Evolutionary conservation across 768 basidiomycete genomes (phyloP).

Genomic region (Sarcodon sp.): DNA sequence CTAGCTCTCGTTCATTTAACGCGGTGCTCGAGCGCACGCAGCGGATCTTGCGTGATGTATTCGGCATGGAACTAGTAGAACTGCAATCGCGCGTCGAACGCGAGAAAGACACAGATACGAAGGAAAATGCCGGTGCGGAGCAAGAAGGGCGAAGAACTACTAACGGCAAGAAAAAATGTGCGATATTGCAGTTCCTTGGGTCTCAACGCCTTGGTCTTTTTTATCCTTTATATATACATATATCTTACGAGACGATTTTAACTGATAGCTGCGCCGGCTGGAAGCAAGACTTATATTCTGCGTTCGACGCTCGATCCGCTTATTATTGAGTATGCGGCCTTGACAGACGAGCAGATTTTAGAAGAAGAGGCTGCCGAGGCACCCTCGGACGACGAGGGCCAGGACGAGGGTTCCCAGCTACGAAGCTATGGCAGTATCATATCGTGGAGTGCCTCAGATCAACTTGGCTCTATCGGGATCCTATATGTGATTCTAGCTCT

Average conservation of each 20-base stretch:
- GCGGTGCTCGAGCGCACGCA: constrained; percentile 54
- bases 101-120: constrained; percentile 27
- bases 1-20: constrained; percentile 46
- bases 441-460: constrained; percentile 56
- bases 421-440: constrained; percentile 56
- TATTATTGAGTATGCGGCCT: constrained; percentile 49
- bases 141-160: constrained; percentile 29
- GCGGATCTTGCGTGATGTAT: constrained; percentile 41
- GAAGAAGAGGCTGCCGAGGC: constrained; percentile 39
- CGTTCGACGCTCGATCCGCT: constrained; percentile 55
- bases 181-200: not conserved
- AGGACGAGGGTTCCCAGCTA: constrained; percentile 29
- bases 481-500: constrained; percentile 74
- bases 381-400: constrained; percentile 35
- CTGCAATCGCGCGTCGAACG: constrained; percentile 49
- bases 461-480: constrained; percentile 59
- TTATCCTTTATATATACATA: not conserved
- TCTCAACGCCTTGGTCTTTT: not conserved
- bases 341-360: constrained; percentile 26
- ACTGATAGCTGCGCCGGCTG: constrained; percentile 32
- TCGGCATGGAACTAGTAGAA: constrained; percentile 81
- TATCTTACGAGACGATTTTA: not conserved
- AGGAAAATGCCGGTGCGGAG: constrained; percentile 20
- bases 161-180: constrained; percentile 54
- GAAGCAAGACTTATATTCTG: constrained; percentile 75